Conservation (phyloP, 805 yeast species). For the Candida boleticola region DNA sequence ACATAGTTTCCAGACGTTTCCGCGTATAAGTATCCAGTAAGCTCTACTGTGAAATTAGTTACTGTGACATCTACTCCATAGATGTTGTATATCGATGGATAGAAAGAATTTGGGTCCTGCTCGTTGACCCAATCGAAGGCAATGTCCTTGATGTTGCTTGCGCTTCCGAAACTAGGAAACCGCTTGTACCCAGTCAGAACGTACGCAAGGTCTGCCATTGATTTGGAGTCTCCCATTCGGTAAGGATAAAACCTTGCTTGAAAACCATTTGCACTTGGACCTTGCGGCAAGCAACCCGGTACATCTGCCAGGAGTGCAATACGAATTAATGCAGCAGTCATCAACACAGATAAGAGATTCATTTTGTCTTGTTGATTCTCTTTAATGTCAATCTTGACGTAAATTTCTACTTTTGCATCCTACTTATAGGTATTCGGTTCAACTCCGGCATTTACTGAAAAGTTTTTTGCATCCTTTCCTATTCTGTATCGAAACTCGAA, state of each 20-base stretch:
- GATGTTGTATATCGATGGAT: not conserved
- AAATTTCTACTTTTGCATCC: no score
- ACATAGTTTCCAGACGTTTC: constrained; percentile 22
- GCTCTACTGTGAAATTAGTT: constrained; percentile 13
- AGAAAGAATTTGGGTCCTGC: not conserved
- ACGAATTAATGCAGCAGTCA: no score
- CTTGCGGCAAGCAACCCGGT: not conserved
- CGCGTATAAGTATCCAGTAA: constrained; percentile 19
- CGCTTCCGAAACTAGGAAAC: no score
- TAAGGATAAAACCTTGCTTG: not conserved
- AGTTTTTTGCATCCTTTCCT: no score
- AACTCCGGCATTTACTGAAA: no score
- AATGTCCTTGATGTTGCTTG: not conserved
- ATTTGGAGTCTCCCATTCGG: not conserved
- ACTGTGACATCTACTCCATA: constrained; percentile 9
- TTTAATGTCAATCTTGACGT: no score
- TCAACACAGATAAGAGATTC: no score
- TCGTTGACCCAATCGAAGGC: not conserved
- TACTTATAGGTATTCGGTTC: no score
- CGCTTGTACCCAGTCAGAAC: not conserved
- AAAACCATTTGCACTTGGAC: not conserved
- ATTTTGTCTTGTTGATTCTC: no score
- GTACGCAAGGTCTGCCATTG: not conserved
- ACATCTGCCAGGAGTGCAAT: not conserved
- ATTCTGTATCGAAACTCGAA: no score